A percentile compares a stretch with the other conserved stretches of the same genome.
Evolutionary conservation across 2,329 filamentous ascomycete genomes (phyloP).

Genomic region (Arachnomyces sp.): DNA sequence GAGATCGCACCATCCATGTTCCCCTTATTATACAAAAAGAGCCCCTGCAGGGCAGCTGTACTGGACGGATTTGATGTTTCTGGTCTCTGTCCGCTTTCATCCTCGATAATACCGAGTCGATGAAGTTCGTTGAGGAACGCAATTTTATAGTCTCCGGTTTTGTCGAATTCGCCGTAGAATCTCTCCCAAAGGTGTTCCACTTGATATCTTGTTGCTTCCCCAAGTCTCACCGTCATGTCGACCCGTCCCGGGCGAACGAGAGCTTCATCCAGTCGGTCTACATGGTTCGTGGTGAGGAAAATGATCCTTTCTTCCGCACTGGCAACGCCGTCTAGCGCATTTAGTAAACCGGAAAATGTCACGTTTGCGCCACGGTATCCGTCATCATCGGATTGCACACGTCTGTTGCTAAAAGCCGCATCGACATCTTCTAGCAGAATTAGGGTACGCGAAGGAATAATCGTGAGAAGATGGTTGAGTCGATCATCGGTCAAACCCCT

Average conservation of each 20-base stretch:
- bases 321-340: constrained; percentile 82
- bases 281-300: constrained; percentile 90
- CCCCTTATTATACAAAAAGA: constrained; percentile 94
- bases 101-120: constrained; percentile 62
- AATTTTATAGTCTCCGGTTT: constrained; percentile 52
- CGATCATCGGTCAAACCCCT: constrained; percentile 84
- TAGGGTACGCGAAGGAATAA: constrained; percentile 73
- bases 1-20: constrained; percentile 78
- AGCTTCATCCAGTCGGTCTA: constrained; percentile 81
- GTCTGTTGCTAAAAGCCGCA: constrained; percentile 78
- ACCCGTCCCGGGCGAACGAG: constrained; percentile 85
- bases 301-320: constrained; percentile 90
- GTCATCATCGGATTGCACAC: constrained; percentile 62
- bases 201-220: constrained; percentile 79
- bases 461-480: constrained; percentile 75
- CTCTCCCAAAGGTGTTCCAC: constrained; percentile 85
- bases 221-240: constrained; percentile 85
- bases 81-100: constrained; percentile 40
- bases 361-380: constrained; percentile 83
- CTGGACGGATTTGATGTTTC: constrained; percentile 53
- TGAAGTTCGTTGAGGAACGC: constrained; percentile 65
- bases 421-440: constrained; percentile 85
- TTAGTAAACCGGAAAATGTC: constrained; percentile 86
- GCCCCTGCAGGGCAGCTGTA: constrained; percentile 83
- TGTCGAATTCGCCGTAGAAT: constrained; percentile 81